Evolutionary conservation across 1,284 basidiomycete genomes (phyloP).

Genomic region (Mycena sp.): DNA sequence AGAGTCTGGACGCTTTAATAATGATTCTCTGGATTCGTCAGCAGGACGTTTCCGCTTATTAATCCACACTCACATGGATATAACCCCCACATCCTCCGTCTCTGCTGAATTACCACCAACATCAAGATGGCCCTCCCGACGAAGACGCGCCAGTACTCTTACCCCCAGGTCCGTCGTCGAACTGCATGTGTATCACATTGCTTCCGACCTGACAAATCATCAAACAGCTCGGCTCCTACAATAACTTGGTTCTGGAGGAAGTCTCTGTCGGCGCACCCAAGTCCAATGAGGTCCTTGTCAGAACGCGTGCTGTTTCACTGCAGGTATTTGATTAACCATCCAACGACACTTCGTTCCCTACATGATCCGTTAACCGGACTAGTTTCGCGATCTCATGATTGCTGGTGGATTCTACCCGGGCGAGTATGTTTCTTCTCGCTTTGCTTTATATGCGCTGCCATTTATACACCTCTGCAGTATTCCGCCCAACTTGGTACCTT

Average conservation of each 20-base stretch:
- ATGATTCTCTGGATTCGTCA: too few species aligned
- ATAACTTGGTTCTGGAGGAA: conserved; percentile 19
- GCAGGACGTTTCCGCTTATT: too few species aligned
- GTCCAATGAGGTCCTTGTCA: conserved; percentile 25
- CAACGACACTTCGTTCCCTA: too few species aligned
- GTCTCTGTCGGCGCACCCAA: conserved; percentile 5
- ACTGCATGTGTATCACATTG: background rate
- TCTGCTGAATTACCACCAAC: too few species aligned
- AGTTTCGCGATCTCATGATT: conserved; percentile 54
- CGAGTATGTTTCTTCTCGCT: conserved; percentile 4
- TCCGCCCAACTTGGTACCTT: conserved; percentile 53
- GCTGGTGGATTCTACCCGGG: conserved; percentile 44
- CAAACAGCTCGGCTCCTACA: conserved; percentile 15
- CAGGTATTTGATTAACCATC: conserved; percentile 37
- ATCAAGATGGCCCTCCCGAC: conserved; percentile 24
- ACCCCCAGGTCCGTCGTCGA: conserved; percentile 3
- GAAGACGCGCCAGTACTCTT: conserved; percentile 14
- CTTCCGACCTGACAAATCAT: background rate
- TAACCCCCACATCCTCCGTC: too few species aligned
- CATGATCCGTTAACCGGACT: too few species aligned
- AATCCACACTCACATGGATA: too few species aligned
- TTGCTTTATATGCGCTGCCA: background rate
- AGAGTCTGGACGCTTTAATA: too few species aligned
- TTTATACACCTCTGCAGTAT: conserved; percentile 14
- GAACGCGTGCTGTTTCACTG: conserved; percentile 48